Evolutionary conservation across 129 eudicot genomes (phyloP).

Genomic region (Tagetes erecta): DNA sequence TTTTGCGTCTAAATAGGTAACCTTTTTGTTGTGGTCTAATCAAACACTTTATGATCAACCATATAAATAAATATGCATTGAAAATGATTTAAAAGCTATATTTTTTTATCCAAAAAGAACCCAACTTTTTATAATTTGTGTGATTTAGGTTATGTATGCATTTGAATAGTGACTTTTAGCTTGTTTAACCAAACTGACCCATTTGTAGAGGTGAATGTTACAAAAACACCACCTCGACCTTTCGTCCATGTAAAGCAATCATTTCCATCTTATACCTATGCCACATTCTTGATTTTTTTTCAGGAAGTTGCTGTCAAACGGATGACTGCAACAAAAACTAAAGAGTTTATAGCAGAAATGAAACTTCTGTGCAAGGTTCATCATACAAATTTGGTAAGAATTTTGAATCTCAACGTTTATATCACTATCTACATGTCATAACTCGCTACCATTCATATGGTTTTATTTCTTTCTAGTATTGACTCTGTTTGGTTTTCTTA

Average conservation of each 20-base stretch:
- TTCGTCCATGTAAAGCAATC: slow-evolving; percentile 2
- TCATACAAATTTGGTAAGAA: slow-evolving; percentile 89
- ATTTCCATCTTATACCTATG: neutral
- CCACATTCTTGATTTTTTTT: slow-evolving; percentile 21
- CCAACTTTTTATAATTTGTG: neutral
- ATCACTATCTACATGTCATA: slow-evolving; percentile 18
- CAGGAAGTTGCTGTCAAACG: slow-evolving; percentile 93
- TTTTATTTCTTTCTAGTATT: slow-evolving; percentile 15
- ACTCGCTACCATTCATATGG: neutral
- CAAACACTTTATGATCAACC: neutral
- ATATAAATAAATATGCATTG: neutral
- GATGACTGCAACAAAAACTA: slow-evolving; percentile 86
- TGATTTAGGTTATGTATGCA: neutral
- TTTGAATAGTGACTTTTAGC: neutral
- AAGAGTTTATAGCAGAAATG: slow-evolving; percentile 88
- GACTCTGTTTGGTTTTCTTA: slow-evolving; percentile 41
- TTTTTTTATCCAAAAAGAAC: neutral
- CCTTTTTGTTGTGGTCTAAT: neutral
- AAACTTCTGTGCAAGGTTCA: slow-evolving; percentile 97
- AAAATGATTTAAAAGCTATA: neutral
- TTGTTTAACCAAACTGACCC: neutral
- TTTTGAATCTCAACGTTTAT: slow-evolving; percentile 11
- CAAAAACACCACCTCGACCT: neutral
- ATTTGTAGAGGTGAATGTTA: neutral
- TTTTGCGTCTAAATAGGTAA: neutral